A percentile compares a stretch with the other conserved stretches of the same genome.
Evolutionary conservation across 768 basidiomycete genomes (phyloP).

Genomic region (Psilocybe azurescens): DNA sequence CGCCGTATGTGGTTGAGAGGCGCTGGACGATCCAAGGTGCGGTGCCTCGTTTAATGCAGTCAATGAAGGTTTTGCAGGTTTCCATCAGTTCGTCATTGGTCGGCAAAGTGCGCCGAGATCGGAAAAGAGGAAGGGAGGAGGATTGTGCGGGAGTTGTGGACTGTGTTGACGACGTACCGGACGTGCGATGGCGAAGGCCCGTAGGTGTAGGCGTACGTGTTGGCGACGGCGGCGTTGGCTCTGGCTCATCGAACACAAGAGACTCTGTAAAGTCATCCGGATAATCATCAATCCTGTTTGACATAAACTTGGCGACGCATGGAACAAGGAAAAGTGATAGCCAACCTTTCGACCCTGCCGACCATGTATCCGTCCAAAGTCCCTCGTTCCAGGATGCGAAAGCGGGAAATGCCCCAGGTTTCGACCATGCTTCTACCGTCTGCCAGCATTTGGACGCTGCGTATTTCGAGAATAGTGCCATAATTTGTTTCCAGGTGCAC

Average conservation of each 20-base stretch:
- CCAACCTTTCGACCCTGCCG: slow-evolving; percentile 71
- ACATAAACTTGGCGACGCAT: slow-evolving; percentile 4
- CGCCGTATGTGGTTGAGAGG: slow-evolving; percentile 78
- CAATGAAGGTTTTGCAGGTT: slow-evolving; percentile 49
- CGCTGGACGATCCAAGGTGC: slow-evolving; percentile 96
- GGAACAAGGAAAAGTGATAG: slow-evolving; percentile 13
- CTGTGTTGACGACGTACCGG: neutral
- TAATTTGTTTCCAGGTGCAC: slow-evolving; percentile 58
- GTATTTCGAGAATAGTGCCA: slow-evolving; percentile 94
- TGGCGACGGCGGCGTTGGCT: slow-evolving; percentile 10
- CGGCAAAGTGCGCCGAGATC: slow-evolving; percentile 17
- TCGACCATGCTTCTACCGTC: slow-evolving; percentile 91
- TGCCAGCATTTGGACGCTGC: slow-evolving; percentile 81
- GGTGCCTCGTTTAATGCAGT: slow-evolving; percentile 59
- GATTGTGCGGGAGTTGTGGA: neutral
- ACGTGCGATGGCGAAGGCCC: neutral
- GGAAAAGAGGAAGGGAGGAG: no score
- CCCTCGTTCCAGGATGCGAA: slow-evolving; percentile 85
- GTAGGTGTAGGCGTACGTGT: slow-evolving; percentile 11
- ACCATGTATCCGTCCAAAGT: slow-evolving; percentile 91
- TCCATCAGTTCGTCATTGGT: slow-evolving; percentile 60
- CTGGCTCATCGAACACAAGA: slow-evolving; percentile 13
- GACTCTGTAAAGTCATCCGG: slow-evolving; percentile 42
- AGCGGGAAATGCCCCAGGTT: slow-evolving; percentile 69
- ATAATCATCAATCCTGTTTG: slow-evolving; percentile 39